Percentiles rank a stretch among this genome's conserved stretches.
Evolutionary conservation across 129 eudicot genomes (phyloP).

Genomic region (Sambucus nigra): DNA sequence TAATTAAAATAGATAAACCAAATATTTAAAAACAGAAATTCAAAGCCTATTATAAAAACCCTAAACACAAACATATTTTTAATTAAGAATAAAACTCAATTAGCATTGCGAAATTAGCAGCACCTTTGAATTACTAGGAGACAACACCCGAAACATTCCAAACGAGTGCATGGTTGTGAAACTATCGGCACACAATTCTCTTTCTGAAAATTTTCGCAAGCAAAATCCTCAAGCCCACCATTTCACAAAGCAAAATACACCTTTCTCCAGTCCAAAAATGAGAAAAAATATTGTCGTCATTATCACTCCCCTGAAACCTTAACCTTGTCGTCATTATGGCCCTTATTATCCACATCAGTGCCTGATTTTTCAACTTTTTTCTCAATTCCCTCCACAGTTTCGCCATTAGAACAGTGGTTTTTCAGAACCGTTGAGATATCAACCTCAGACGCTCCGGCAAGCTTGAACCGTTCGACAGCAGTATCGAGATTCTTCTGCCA

Average conservation of each 20-base stretch:
- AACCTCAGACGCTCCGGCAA: constrained; percentile 87
- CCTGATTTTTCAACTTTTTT: constrained; percentile 27
- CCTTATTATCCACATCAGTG: constrained; percentile 15
- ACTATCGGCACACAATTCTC: background rate
- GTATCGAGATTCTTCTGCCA: constrained; percentile 76
- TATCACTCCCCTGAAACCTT: constrained; percentile 7
- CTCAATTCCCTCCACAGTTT: constrained; percentile 30
- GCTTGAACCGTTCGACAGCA: constrained; percentile 77
- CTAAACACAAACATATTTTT: background rate
- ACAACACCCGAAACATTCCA: background rate
- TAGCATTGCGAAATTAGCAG: constrained; percentile 3
- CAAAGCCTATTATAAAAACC: background rate
- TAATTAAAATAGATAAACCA: background rate
- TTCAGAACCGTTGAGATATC: constrained; percentile 77
- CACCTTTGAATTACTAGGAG: background rate
- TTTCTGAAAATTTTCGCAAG: background rate
- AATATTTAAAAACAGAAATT: background rate
- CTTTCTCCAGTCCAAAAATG: constrained; percentile 4
- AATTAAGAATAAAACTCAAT: background rate
- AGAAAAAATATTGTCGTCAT: background rate
- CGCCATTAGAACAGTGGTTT: constrained; percentile 79
- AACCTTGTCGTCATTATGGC: constrained; percentile 12
- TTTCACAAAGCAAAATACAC: background rate
- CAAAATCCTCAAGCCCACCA: constrained; percentile 4
- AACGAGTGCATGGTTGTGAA: background rate